These are phyloP conservation scores for Tubosaeta sp. DNA, from an alignment of 768 basidiomycete species.

Conservation along the genomic window DNA sequence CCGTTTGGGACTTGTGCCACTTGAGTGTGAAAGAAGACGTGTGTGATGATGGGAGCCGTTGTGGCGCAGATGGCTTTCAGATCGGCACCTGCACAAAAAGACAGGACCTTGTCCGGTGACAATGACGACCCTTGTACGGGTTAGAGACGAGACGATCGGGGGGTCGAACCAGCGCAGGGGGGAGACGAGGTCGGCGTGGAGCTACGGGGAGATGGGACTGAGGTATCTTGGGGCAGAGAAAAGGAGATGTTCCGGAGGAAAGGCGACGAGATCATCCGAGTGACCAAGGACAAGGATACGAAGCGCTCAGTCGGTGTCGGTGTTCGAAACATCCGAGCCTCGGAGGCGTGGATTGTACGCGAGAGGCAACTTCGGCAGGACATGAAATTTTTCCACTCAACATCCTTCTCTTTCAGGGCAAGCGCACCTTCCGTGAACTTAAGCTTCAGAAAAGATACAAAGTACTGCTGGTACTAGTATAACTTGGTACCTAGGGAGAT, in stretches of 20 bases:
- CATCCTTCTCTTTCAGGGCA: too few relatives aligned
- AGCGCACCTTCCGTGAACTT: too few relatives aligned
- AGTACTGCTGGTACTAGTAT: too few relatives aligned
- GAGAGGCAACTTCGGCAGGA: background rate
- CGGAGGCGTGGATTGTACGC: conserved; percentile 3
- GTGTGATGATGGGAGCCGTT: background rate
- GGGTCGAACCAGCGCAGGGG: conserved; percentile 69
- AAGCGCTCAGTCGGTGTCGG: background rate
- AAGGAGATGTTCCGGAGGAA: conserved; percentile 49
- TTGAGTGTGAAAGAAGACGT: conserved; percentile 33
- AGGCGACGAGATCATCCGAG: conserved; percentile 37
- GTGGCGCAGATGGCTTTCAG: conserved; percentile 42
- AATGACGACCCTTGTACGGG: conserved; percentile 58
- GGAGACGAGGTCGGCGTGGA: conserved; percentile 47
- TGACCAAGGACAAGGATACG: conserved; percentile 14
- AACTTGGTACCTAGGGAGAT: too few relatives aligned
- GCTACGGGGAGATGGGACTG: conserved; percentile 68
- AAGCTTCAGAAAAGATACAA: too few relatives aligned
- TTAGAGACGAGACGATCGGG: background rate
- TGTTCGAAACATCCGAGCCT: conserved; percentile 22
- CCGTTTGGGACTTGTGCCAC: conserved; percentile 54
- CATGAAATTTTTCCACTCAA: too few relatives aligned
- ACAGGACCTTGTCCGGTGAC: conserved; percentile 68
- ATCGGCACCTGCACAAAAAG: conserved; percentile 81
- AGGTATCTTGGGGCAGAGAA: conserved; percentile 57